Evolutionary conservation across 306 rosid genomes (phyloP).

Genomic region (Abrus pulchellus): DNA sequence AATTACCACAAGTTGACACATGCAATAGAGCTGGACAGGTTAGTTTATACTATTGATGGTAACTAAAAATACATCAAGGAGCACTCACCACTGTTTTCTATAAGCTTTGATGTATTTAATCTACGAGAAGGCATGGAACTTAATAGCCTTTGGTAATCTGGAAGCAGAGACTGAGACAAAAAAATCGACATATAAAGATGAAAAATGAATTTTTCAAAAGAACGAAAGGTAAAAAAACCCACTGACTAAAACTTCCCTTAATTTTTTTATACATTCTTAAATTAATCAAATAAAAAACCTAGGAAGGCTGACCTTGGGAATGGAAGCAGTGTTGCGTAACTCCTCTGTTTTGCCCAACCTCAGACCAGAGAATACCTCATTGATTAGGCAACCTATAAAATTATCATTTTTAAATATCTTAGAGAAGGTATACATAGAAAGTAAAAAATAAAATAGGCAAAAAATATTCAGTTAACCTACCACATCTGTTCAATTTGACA

Average conservation of each 20-base stretch:
- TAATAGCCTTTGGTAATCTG: constrained; percentile 98
- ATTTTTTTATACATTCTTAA: constrained; percentile 24
- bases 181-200: constrained; percentile 57
- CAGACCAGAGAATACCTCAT: constrained; percentile 89
- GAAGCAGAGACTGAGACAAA: constrained; percentile 93
- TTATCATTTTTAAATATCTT: constrained; percentile 32
- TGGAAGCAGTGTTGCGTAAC: constrained; percentile 85
- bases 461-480: constrained; percentile 42
- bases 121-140: constrained; percentile 97
- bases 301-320: constrained; percentile 82
- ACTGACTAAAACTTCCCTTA: constrained; percentile 40
- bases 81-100: constrained; percentile 92
- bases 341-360: constrained; percentile 94
- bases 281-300: constrained; percentile 30
- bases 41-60: neutral
- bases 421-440: constrained; percentile 18
- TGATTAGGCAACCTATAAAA: constrained; percentile 88
- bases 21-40: no score
- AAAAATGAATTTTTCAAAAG: constrained; percentile 55
- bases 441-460: constrained; percentile 21
- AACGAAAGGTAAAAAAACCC: constrained; percentile 46
- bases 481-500: constrained; percentile 34
- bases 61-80: constrained; percentile 29
- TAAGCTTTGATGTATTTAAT: constrained; percentile 93
- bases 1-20: no score